phyloP scores from a whole-genome alignment of 1,284 basidiomycete species.

The Moesziomyces globuligerus region DNA sequence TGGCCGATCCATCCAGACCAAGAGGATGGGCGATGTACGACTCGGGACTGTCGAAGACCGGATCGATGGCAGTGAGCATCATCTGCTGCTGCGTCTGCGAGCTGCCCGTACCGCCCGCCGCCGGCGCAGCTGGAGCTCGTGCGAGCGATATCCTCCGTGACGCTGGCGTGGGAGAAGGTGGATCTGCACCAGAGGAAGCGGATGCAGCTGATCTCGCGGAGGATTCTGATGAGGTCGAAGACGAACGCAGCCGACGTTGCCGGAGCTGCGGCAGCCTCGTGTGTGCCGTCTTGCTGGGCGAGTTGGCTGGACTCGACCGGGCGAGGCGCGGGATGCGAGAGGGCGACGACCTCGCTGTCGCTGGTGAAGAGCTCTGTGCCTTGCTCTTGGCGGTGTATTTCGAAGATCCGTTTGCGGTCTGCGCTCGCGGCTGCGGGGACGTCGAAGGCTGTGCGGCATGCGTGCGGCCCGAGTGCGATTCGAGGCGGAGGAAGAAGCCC shows the following conservation, averaged over 20 bases:
- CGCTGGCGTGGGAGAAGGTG: constrained; percentile 11
- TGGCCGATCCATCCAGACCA: not conserved
- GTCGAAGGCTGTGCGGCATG: not conserved
- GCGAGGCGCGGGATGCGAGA: constrained; percentile 22
- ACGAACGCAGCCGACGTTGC: constrained; percentile 2
- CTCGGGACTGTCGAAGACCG: constrained; percentile 28
- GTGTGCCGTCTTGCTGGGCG: not conserved
- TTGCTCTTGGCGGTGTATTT: not conserved
- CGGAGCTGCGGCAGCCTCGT: not conserved
- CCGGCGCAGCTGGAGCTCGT: not conserved
- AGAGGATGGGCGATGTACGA: constrained; percentile 8
- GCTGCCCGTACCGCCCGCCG: not conserved
- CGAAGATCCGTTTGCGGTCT: not conserved
- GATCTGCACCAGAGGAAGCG: not conserved
- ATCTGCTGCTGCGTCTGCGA: constrained; percentile 4
- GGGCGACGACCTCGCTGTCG: constrained; percentile 1
- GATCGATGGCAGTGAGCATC: constrained; percentile 20
- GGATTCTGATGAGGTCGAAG: constrained; percentile 6
- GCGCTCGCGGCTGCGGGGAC: not conserved
- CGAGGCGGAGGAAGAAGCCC: constrained; percentile 41
- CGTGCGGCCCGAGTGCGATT: constrained; percentile 38
- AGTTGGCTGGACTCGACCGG: not conserved
- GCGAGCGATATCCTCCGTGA: constrained; percentile 2
- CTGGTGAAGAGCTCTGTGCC: not conserved
- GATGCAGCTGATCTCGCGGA: constrained; percentile 1